Evolutionary conservation across 805 yeast genomes (phyloP).

Genomic region (Saccharomycopsis javanensis): DNA sequence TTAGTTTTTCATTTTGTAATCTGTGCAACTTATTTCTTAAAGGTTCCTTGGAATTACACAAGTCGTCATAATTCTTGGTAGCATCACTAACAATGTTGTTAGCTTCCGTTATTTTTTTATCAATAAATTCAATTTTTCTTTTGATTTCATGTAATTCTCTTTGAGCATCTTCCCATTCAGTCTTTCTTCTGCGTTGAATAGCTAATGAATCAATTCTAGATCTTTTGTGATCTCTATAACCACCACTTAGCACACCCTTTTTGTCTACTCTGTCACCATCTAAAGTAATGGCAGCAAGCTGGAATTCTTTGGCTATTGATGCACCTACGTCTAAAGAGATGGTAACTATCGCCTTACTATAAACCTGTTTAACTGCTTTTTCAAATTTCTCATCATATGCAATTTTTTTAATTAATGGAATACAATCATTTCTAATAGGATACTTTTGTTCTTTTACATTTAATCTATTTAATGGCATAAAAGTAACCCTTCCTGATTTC

Average conservation of each 20-base stretch:
- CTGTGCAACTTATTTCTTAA: slow-evolving; percentile 34
- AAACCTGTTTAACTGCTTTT: slow-evolving; percentile 67
- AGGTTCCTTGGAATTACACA: slow-evolving; percentile 35
- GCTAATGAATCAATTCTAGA: slow-evolving; percentile 67
- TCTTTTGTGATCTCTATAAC: slow-evolving; percentile 59
- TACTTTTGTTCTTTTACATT: slow-evolving; percentile 32
- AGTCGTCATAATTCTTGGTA: slow-evolving; percentile 33
- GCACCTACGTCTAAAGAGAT: slow-evolving; percentile 58
- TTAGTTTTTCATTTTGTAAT: slow-evolving; percentile 32
- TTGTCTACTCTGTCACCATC: slow-evolving; percentile 88
- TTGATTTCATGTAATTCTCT: slow-evolving; percentile 32
- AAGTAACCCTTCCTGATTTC: slow-evolving; percentile 77
- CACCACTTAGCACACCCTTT: slow-evolving; percentile 82
- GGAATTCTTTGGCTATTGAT: slow-evolving; percentile 49
- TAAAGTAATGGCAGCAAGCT: slow-evolving; percentile 70
- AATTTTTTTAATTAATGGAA: slow-evolving; percentile 71
- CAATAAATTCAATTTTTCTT: slow-evolving; percentile 33
- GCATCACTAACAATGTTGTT: slow-evolving; percentile 35
- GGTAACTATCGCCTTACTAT: slow-evolving; percentile 74
- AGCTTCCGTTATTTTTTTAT: slow-evolving; percentile 40
- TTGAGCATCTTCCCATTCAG: slow-evolving; percentile 35
- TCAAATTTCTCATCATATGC: slow-evolving; percentile 47
- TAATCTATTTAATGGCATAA: slow-evolving; percentile 78
- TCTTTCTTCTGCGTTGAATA: slow-evolving; percentile 41
- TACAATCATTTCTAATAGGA: slow-evolving; percentile 54